phyloP scores from a whole-genome alignment of 345 rosid species.

The Draba incana region DNA sequence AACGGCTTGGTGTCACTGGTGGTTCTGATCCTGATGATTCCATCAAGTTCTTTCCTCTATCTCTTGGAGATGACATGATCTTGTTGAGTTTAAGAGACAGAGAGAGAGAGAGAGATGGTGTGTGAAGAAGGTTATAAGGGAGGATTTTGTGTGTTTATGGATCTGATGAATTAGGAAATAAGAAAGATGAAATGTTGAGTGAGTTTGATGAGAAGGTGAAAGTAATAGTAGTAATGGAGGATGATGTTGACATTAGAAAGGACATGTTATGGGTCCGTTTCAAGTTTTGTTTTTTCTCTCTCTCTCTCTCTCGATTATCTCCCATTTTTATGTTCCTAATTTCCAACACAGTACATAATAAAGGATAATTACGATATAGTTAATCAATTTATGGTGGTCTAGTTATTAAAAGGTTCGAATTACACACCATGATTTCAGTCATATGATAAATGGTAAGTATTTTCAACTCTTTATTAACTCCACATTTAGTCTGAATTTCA shows the following conservation, averaged over 20 bases:
- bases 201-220: conserved; percentile 41
- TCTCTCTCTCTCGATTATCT: not conserved
- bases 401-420: no score
- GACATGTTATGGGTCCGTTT: conserved; percentile 39
- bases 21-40: conserved; percentile 46
- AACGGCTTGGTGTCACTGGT: conserved; percentile 62
- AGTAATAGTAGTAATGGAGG: conserved; percentile 40
- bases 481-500: no score
- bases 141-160: conserved; percentile 29
- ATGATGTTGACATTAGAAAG: conserved; percentile 39
- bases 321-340: not conserved
- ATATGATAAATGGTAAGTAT: no score
- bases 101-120: not conserved
- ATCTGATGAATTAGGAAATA: conserved; percentile 32
- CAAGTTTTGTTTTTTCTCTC: conserved; percentile 16
- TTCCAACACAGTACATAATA: not conserved
- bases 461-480: no score
- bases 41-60: conserved; percentile 43
- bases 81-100: conserved; percentile 25
- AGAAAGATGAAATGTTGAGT: conserved; percentile 30
- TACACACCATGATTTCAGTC: no score
- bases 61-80: conserved; percentile 42
- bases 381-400: not conserved
- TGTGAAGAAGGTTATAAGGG: conserved; percentile 27
- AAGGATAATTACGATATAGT: not conserved